These are phyloP conservation scores for Volvox reticuliferus DNA, from an alignment of 139 green algal species.

Conservation along the genomic window DNA sequence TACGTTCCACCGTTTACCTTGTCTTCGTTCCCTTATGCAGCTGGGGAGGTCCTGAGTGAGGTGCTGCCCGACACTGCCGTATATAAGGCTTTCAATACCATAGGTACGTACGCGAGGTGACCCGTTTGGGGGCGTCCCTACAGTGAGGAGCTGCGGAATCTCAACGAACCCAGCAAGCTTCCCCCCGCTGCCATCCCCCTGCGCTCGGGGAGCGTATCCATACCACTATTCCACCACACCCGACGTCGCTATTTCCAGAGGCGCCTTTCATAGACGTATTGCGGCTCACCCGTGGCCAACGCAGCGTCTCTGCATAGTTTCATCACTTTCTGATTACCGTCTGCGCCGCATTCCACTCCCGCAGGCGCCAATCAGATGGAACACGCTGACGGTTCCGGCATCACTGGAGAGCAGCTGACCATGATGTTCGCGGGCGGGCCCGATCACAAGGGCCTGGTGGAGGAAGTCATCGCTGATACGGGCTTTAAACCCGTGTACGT, in stretches of 20 bases:
- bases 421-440: constrained; percentile 52
- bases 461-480: constrained; percentile 33
- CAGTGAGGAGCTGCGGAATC: too few relatives aligned
- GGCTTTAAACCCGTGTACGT: constrained; percentile 54
- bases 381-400: not conserved
- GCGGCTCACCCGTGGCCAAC: too few relatives aligned
- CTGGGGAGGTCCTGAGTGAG: constrained; percentile 48
- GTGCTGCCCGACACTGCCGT: constrained; percentile 50
- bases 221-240: too few relatives aligned
- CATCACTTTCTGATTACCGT: too few relatives aligned
- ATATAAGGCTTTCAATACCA: constrained; percentile 59
- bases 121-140: too few relatives aligned
- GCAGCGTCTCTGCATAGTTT: too few relatives aligned
- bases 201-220: too few relatives aligned
- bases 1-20: too few relatives aligned
- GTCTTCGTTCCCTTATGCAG: not conserved
- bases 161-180: too few relatives aligned
- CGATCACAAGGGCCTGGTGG: not conserved
- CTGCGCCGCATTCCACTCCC: not conserved
- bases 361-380: constrained; percentile 45
- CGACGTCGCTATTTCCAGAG: too few relatives aligned
- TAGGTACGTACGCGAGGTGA: not conserved
- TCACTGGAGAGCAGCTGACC: constrained; percentile 37
- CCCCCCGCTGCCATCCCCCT: too few relatives aligned
- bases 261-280: too few relatives aligned